Conservation (phyloP, 345 rosid species). For the Mangifera indica region DNA sequence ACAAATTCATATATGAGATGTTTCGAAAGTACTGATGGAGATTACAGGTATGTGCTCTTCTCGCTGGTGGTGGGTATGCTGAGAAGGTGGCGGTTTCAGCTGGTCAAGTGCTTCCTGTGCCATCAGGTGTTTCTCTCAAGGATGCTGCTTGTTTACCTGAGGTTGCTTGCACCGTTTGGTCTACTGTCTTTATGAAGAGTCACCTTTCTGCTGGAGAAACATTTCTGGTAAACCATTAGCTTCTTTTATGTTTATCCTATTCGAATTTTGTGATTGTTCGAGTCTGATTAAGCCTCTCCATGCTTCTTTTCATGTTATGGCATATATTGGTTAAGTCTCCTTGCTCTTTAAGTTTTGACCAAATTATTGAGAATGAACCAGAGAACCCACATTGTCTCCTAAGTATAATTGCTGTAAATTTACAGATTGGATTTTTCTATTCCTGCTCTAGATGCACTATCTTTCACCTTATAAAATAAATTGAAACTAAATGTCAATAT, state of each 20-base stretch:
- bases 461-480: background rate
- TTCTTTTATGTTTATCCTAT: background rate
- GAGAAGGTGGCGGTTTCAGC: conserved; percentile 80
- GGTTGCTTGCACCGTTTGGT: conserved; percentile 93
- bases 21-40: background rate
- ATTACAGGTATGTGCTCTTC: conserved; percentile 80
- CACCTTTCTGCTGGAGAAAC: conserved; percentile 59
- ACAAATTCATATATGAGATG: background rate
- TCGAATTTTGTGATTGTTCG: background rate
- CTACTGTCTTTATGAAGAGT: conserved; percentile 80
- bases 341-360: too few species aligned
- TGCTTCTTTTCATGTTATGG: too few species aligned
- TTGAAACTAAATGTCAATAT: background rate
- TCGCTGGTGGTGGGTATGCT: conserved; percentile 81
- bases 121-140: conserved; percentile 50
- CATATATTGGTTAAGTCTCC: too few species aligned
- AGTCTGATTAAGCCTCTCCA: background rate
- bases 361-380: too few species aligned
- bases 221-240: conserved; percentile 45
- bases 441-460: too few species aligned
- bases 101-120: conserved; percentile 68
- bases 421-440: too few species aligned
- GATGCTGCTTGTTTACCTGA: conserved; percentile 80
- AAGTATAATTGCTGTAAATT: too few species aligned
- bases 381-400: too few species aligned